Base-by-base conservation (phyloP, 495 filamentous ascomycete species). In the Cercophora newfieldiana region DNA sequence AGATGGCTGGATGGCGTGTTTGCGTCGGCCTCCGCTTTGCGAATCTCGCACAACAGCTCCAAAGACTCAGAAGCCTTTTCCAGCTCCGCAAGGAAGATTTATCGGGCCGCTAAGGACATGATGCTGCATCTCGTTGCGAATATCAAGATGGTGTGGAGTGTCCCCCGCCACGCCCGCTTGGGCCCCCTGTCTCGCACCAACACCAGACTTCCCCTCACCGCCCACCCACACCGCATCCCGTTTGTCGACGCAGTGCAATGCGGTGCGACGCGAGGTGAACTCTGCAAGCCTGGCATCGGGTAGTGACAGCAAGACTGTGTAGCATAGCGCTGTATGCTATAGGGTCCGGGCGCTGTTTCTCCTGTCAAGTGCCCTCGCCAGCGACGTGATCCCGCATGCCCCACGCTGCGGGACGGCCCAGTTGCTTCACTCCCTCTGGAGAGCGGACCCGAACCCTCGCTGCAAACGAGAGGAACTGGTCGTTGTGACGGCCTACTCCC, bases 131-230 rank as follows among this genome's bases (percentile, higher is more conserved):
- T n/a, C n/a, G n/a, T n/a, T n/a, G n/a, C n/a, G n/a, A n/a, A n/a
- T n/a, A 6, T 44, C 37, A 44, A 44, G 37, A 14, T 44, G 37
- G 12, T n/a, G n/a, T n/a, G n/a, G 37, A 14, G 37, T 44, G 37
- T 16, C 22, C 16, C 3, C 50, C 3, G 50, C 50, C 48, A 51
- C 21, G 48, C 3, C 50, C 50, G 50, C 50, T 53, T 53, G 19
- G 50, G 25, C 50, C 50, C 50, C n/a, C 24, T 19, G 25, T 53
- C 24, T 8, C 50, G 50, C 50, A 53, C 19, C 37, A 44, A 44
- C 37, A 14, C n/a, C 37, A 26, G 50, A n/a, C 50, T 53, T 53
- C 50, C 50, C 50, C 50, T 53, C 50, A 53, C 50, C 50, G 50
- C 50, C 50, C 50, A 53, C 50, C 50, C 50, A 53, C 50, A 53